Evolutionary conservation across 2,329 filamentous ascomycete species (phyloP), one percentile per base, ranked within the genome.

Genomic region (Drechslerella dactyloides): DNA sequence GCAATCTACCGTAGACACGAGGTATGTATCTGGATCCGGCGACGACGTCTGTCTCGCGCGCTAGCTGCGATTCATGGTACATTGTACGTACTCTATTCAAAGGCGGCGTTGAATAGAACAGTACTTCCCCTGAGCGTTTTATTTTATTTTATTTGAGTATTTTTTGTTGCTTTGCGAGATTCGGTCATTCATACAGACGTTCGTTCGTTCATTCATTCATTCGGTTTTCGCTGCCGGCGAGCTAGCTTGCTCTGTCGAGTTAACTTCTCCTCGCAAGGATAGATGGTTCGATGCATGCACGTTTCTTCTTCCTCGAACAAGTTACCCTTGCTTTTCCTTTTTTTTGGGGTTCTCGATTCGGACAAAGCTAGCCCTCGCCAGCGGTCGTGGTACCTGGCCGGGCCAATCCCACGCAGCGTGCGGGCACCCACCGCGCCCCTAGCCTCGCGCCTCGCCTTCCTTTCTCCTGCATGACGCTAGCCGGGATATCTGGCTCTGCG

Each of bases 391-490:
- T 70, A 63, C 66, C 59, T 64, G 59, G 51, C 66, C 59, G 58
- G 59, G 51, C 54, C 66, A 70, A 70, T 64, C 66, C 65, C 66
- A 70, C 56, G 27, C 27, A 33, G 27, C 27, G 4, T 33, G 27
- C 27, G 23, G 24, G 37, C 37, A 7, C 13, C 7, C 33, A 58
- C n/a, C 21, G 44, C 37, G 51, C 53, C n/a, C 8, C 27, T 33
- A 33, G 27, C 66, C 66, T 61, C 46, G 66, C 66, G 66, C 66
- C 65, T 70, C 66, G 66, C 66, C 66, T 70, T 70, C 59, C 60
- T 61, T 52, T 64, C 66, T 70, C 66, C 66, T 70, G 66, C 66
- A 70, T 70, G 53, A 35, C 55, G 66, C 59, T 54, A 55, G 35
- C 35, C 21, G n/a, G 46, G 46, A 51, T 51, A 42, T 33, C 27